These are phyloP conservation scores for Trypanosoma vivax DNA, from an alignment of 208 protist species.

Conservation along the genomic window DNA sequence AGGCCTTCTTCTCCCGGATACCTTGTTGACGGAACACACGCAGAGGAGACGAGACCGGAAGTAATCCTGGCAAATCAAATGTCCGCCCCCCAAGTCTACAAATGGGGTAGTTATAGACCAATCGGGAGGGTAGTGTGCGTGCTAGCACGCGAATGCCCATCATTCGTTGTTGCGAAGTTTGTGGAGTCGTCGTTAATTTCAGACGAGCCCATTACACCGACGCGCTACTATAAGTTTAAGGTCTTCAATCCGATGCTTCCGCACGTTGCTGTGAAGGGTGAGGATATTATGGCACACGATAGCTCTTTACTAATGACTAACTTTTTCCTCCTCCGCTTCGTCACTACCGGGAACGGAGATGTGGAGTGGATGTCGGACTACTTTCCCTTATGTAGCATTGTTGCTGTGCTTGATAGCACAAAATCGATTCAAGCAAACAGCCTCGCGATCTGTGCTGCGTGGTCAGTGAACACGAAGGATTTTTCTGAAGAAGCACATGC, in stretches of 20 bases:
- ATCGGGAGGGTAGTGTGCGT: conserved; percentile 38
- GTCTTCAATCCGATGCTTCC: conserved; percentile 51
- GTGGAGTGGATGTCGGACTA: conserved; percentile 5
- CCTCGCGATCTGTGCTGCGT: conserved; percentile 40
- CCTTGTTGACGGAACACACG: too few relatives aligned
- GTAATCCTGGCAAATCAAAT: conserved; percentile 24
- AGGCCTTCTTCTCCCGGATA: too few relatives aligned
- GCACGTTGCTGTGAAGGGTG: conserved; percentile 50
- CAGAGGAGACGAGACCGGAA: too few relatives aligned
- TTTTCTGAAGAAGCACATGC: conserved; percentile 68
- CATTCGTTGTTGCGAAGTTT: conserved; percentile 34
- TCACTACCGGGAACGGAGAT: conserved; percentile 2
- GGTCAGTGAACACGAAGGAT: conserved; percentile 26
- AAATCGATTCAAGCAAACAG: conserved; percentile 36
- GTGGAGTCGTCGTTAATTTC: conserved; percentile 22
- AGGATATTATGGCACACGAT: too few relatives aligned
- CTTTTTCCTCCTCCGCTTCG: conserved; percentile 43
- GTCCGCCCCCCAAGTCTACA: conserved; percentile 19
- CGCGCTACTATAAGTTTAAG: conserved; percentile 63
- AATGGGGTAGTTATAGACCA: conserved; percentile 25
- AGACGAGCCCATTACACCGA: conserved; percentile 20
- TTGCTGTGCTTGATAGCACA: conserved; percentile 26
- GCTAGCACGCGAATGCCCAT: conserved; percentile 31
- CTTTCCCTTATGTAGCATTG: conserved; percentile 26
- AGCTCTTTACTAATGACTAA: too few relatives aligned